Percentiles rank a stretch among this genome's conserved stretches.
Conservation (phyloP, 2,329 filamentous ascomycete genomes). For the Ophiostoma sp. region DNA sequence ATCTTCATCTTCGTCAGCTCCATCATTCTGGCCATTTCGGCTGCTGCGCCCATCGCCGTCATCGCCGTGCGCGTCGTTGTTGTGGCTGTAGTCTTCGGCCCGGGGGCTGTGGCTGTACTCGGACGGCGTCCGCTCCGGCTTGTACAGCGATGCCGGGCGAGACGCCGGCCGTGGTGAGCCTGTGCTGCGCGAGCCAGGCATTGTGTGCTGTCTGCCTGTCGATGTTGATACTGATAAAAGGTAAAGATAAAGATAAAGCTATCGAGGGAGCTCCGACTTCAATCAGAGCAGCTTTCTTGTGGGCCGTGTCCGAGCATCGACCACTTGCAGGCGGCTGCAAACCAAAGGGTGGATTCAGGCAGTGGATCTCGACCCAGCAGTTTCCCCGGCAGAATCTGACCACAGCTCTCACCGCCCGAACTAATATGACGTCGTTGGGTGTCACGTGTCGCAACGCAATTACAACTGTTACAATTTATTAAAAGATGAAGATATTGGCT, state of each 20-base stretch:
- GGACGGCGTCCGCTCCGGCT: not conserved
- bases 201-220: not conserved
- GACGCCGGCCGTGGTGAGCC: constrained; percentile 15
- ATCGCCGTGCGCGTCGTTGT: not conserved
- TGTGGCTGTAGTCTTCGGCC: not conserved
- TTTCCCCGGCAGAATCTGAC: not conserved
- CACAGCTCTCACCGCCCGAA: not conserved
- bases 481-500: not conserved
- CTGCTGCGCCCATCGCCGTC: constrained; percentile 9
- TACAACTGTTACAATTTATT: not conserved
- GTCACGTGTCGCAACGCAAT: not conserved
- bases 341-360: constrained; percentile 11
- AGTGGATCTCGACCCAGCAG: not conserved
- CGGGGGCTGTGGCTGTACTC: constrained; percentile 11
- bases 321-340: not conserved
- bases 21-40: not conserved
- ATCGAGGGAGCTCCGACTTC: not conserved
- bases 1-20: not conserved
- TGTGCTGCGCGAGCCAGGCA: constrained; percentile 9
- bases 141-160: constrained; percentile 13
- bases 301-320: not conserved
- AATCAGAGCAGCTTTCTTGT: constrained; percentile 5
- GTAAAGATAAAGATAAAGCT: not conserved
- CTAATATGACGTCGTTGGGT: not conserved
- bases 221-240: too few species aligned